Base-by-base conservation (phyloP, 2,329 filamentous ascomycete genomes). In the Huntiella moniliformis region DNA sequence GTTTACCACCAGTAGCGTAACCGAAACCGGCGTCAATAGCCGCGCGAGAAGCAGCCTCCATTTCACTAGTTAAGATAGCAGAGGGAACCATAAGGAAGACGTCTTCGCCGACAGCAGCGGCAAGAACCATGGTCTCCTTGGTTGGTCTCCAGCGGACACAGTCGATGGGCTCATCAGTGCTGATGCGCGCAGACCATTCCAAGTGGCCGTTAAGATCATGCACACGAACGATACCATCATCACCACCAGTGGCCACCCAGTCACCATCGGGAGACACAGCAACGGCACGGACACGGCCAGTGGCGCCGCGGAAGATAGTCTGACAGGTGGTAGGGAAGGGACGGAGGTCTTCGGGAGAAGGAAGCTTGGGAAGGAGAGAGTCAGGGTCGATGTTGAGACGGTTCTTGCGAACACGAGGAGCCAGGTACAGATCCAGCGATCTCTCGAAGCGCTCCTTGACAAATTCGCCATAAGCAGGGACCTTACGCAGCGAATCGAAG, bases 361-460 rank as follows among this genome's bases (percentile, higher is more conserved):
- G 91, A 5, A 98, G 70, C 60, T 95, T 95, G 10, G 91, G 88
- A 33, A 98, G 71, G 43, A 98, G 68, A 34, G 85, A 93, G 60
- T 82, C 82, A 3, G 91, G 91, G 56, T 98, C 91, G 57, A 98
- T 96, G 63, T 96, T 94, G 56, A 98, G 74, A 61, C 87, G 82
- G 66, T 87, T 95, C 60, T 92, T 82, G 50, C 88, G 77, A 47
- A 98, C 77, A 56, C 91, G 74, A 40, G 92, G 91, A 12, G 92
- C 91, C 50, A 98, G 72, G 60, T 98, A 98, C 13, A 98, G 71
- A 63, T 98, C 92, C 54, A 98, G 67, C 60, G 86, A 96, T 53
- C 92, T 73, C 61, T 98, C 87, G 55, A 98, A 98, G 53, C 87
- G 80, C 62, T 98, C 91, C 61, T 95, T 94, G 59, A 98, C 77